Base-by-base conservation (phyloP, 495 filamentous ascomycete species). In the Penicillium canescens region DNA sequence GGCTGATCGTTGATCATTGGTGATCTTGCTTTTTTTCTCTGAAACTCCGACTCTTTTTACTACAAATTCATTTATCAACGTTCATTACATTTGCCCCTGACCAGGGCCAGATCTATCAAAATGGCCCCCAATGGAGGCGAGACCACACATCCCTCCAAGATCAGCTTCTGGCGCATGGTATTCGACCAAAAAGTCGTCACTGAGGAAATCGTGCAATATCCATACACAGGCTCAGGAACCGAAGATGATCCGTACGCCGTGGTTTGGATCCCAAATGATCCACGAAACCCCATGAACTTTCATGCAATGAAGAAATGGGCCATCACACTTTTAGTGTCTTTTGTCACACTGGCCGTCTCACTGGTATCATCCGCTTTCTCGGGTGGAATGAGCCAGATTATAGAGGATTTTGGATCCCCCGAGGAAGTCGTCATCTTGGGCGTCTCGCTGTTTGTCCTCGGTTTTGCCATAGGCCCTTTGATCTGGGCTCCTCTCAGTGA, bases 361-460 rank as follows among this genome's bases (percentile, higher is more conserved):
- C 83, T 93, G 42, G 84, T 84, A 24, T 89, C 86, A 11, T 88
- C 87, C 3, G 87, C 87, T 10, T 91, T 84, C 58, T 74, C 86
- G 20, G 87, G 87, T 21, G 87, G 88, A 40, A 71, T 87, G n/a
- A 62, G 67, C 11, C 73, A 86, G 54, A 81, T 81, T 5, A 48
- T 77, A 0, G 56, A 61, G 20, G 52, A 76, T n/a, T 85, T 78
- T 43, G 46, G 63, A 12, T 73, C 81, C 6, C 66, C 57, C 1
- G 58, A 67, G 13, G 76, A 78, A 46, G 73, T 82, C 34, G 79
- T 70, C 50, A 79, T 74, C 5, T 65, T 85, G 8, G 81, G 77
- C 18, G 76, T 78, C 3, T 72, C 68, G 7, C 63, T 86, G 0
- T 83, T 81, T 56, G 74, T 86, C 1, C 57, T 85, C 10, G 87